These are phyloP conservation scores for Apiotrichum laibachii DNA, from an alignment of 1,284 basidiomycete species.

Conservation along the genomic window DNA sequence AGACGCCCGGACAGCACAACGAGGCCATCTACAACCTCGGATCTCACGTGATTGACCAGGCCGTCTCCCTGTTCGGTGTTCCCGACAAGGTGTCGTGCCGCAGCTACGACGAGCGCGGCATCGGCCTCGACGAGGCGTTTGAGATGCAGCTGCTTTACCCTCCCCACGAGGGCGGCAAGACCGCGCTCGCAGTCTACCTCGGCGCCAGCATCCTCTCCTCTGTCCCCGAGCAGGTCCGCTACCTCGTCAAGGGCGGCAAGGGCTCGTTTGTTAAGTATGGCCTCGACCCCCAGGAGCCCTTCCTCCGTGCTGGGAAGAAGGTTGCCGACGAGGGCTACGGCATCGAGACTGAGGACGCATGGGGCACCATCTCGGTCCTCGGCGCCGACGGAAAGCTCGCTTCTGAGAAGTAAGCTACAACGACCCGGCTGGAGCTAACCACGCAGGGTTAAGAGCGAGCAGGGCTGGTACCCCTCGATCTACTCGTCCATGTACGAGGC, in stretches of 20 bases:
- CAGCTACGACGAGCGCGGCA: slow-evolving; percentile 36
- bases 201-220: slow-evolving; percentile 68
- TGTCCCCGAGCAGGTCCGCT: slow-evolving; percentile 63
- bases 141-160: slow-evolving; percentile 68
- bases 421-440: neutral
- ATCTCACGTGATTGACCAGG: slow-evolving; percentile 67
- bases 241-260: slow-evolving; percentile 59
- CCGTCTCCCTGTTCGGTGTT: slow-evolving; percentile 70
- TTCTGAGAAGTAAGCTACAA: slow-evolving; percentile 4
- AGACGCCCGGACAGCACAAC: slow-evolving; percentile 48
- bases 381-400: slow-evolving; percentile 11
- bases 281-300: slow-evolving; percentile 72
- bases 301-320: slow-evolving; percentile 37
- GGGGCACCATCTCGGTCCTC: slow-evolving; percentile 19
- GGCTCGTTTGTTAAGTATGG: slow-evolving; percentile 74
- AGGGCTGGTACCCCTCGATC: slow-evolving; percentile 31
- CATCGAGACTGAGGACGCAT: slow-evolving; percentile 22
- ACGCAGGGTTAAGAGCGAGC: slow-evolving; percentile 7
- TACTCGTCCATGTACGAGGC: slow-evolving; percentile 30
- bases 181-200: slow-evolving; percentile 65
- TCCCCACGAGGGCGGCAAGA: slow-evolving; percentile 53
- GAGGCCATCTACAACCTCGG: slow-evolving; percentile 55
- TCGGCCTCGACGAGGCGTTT: slow-evolving; percentile 47
- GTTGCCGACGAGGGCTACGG: slow-evolving; percentile 25
- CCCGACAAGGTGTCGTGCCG: slow-evolving; percentile 60